Evolutionary conservation across 176 grass and related monocot genomes (phyloP), one percentile per base, ranked within the genome.

Genomic region (Dendrocalamus sinicus): DNA sequence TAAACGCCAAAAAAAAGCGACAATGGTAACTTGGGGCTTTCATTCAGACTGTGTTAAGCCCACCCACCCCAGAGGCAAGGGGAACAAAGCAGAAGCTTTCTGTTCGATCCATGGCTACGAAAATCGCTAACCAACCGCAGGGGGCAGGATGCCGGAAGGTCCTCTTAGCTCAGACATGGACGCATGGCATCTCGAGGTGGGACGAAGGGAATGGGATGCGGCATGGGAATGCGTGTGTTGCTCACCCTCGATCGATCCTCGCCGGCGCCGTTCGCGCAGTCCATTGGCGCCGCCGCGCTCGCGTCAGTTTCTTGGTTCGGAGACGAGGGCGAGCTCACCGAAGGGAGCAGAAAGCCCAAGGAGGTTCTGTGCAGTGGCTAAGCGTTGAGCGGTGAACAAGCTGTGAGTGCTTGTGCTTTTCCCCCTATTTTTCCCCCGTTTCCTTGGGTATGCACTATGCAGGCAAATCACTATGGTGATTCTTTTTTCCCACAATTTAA

Each of bases 221-320:
- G 55, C 12, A 24, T 30, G 23, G 5, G 59, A 17, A 64, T 74
- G 59, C 16, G 32, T 3, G 12, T 37, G 4, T 65, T 28, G 54
- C 87, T 78, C 48, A 88, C 87, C 81, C 84, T 72, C 16, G 57
- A 45, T 78, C 74, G 74, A 78, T 83, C 59, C 46, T 44, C 74
- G 59, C 37, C 7, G 15, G n/a, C 46, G 5, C 51, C 44, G 74
- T 73, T 43, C 13, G 60, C 46, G 67, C 74, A 55, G 81, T 45
- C 67, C 81, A 88, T 88, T 46, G n/a, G 22, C 16, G 67, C 46
- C 45, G 57, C 57, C 67, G 23, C 72, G 1, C 28, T 58, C 15
- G 51, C 12, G 28, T 61, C 4, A 5, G n/a, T 12, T 61, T 24
- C 35, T 43, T 61, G 41, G 24, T 9, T 73, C 15, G 32, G 69